A percentile compares a stretch with the other conserved stretches of the same genome.
These are phyloP conservation scores for Corymbia calophylla DNA, from an alignment of 441 rosid genomes.

Conservation along the genomic window DNA sequence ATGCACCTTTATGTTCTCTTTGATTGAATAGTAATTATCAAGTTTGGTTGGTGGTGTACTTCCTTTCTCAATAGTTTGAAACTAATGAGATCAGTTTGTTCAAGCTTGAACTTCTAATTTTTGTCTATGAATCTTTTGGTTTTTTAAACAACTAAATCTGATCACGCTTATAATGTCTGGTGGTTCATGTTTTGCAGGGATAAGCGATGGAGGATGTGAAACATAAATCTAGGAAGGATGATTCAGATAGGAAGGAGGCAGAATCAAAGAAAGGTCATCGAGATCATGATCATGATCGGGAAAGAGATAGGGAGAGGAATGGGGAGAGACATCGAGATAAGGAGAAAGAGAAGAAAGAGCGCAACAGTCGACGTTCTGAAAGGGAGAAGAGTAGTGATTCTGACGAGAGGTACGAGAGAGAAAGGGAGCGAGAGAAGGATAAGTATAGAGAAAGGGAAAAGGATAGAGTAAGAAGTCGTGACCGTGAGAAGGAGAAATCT, in stretches of 20 bases:
- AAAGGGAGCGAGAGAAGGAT: slow-evolving; percentile 20
- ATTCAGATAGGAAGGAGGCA: slow-evolving; percentile 16
- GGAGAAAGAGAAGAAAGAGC: slow-evolving; percentile 21
- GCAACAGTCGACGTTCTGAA: background rate
- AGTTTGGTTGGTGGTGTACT: background rate
- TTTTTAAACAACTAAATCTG: background rate
- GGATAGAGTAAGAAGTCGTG: slow-evolving; percentile 20
- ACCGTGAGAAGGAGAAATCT: slow-evolving; percentile 18
- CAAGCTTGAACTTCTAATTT: background rate
- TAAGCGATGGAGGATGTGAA: slow-evolving; percentile 33
- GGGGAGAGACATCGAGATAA: slow-evolving; percentile 27
- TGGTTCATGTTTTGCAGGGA: background rate
- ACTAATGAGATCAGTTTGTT: background rate
- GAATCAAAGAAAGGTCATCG: slow-evolving; percentile 39
- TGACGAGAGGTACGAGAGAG: slow-evolving; percentile 39
- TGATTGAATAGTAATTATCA: background rate
- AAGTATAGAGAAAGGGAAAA: slow-evolving; percentile 17
- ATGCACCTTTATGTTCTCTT: background rate
- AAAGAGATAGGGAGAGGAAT: background rate
- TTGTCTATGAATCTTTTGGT: background rate
- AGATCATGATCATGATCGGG: slow-evolving; percentile 13
- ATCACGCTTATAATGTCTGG: background rate
- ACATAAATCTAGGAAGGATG: slow-evolving; percentile 27
- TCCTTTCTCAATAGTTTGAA: background rate
- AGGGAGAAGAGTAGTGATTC: slow-evolving; percentile 7